These are phyloP conservation scores for Telfairia occidentalis DNA, from an alignment of 331 rosid genomes.

Conservation along the genomic window DNA sequence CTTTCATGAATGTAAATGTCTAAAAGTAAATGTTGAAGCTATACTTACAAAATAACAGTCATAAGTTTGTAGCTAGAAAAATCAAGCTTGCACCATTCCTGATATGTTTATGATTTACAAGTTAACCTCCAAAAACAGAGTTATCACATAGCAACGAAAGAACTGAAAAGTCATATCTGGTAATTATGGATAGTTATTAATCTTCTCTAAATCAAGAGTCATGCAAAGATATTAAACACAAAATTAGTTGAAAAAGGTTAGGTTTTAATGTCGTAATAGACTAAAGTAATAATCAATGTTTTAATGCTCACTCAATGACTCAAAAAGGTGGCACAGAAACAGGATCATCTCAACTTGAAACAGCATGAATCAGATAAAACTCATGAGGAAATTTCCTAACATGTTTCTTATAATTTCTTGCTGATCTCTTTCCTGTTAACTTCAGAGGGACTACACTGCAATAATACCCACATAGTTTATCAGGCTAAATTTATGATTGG, in stretches of 20 bases:
- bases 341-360: background rate
- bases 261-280: background rate
- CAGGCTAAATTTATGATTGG: background rate
- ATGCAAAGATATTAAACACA: background rate
- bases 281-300: background rate
- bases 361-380: background rate
- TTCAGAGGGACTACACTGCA: background rate
- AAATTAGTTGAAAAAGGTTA: background rate
- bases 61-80: conserved; percentile 5
- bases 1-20: background rate
- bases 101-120: background rate
- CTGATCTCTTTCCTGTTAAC: background rate
- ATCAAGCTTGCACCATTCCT: conserved; percentile 8
- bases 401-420: background rate
- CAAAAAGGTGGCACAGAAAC: background rate
- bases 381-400: background rate
- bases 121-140: background rate
- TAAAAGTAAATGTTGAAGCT: conserved; percentile 7
- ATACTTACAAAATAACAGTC: conserved; percentile 6
- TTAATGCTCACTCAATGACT: background rate
- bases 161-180: background rate
- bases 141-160: background rate
- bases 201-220: background rate
- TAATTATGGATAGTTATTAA: background rate
- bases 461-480: background rate